phyloP scores from a whole-genome alignment of 2,329 filamentous ascomycete species.

The Penicillium hordei region DNA sequence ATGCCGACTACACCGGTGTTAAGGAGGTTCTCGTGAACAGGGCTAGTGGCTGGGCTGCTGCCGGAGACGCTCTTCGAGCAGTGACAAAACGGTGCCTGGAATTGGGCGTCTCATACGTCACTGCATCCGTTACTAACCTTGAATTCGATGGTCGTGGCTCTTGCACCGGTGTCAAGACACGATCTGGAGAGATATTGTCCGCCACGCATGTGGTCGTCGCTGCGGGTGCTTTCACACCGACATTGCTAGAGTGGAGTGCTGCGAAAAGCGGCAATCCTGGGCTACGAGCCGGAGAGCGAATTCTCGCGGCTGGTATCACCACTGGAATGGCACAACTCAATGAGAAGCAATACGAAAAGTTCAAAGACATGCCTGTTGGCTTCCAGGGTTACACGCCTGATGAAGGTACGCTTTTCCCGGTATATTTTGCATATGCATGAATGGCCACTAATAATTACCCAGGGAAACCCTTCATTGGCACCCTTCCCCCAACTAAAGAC shows the following conservation, averaged over 20 bases:
- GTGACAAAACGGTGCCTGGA: constrained; percentile 55
- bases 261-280: constrained; percentile 34
- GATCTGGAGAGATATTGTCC: constrained; percentile 24
- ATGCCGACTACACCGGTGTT: constrained; percentile 60
- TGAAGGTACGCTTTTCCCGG: constrained; percentile 24
- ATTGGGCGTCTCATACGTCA: constrained; percentile 60
- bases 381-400: constrained; percentile 48
- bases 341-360: constrained; percentile 38
- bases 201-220: constrained; percentile 31
- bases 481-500: constrained; percentile 54
- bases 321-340: constrained; percentile 50
- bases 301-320: constrained; percentile 50
- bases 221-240: constrained; percentile 37
- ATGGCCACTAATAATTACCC: constrained; percentile 15
- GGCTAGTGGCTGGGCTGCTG: constrained; percentile 63
- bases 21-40: constrained; percentile 60
- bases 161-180: constrained; percentile 35
- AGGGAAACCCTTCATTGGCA: constrained; percentile 58
- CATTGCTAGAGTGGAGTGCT: constrained; percentile 49
- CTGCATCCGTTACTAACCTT: constrained; percentile 39
- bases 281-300: constrained; percentile 53
- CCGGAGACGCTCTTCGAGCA: constrained; percentile 57
- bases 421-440: neutral
- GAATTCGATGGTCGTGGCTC: constrained; percentile 51
- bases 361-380: constrained; percentile 46